Evolutionary conservation across 1,139 yeast species (phyloP), one percentile per base, ranked within the genome.

Genomic region (Yamadazyma aaseri): DNA sequence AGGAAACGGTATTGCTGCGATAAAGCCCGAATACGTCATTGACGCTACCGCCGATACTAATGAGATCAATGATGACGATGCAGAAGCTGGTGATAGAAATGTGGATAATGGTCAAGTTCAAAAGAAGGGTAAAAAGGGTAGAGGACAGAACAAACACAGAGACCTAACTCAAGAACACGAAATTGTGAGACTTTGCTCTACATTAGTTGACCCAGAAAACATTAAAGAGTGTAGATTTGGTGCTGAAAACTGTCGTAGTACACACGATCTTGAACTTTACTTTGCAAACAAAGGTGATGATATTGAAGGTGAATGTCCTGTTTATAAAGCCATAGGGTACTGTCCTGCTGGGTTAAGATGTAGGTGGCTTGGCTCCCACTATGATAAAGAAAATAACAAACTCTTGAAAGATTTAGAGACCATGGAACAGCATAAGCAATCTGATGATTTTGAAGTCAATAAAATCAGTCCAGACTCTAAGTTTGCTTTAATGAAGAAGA

Each of bases 321-420:
- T 87, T 2, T 89, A 62, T 53, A 69, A 68, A 29, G 84, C 86
- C 2, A 67, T 87, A 34, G 98, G 98, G 0, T 81, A 78, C 51
- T 92, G 99, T 66, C 96, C 96, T 2, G 75, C 85, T 42, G 98
- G 98, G 0, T 63, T 86, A 50, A 89, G 86, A 56, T 92, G 99
- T 63, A 76, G 97, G 51, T 94, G 96, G 89, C 70, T 92, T 40
- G 65, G 74, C 5, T 75, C 87, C n/a, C 97, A 92, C 60, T 73
- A 67, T 51, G 59, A 73, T 46, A 63, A 59, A 33, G 80, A 67
- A 33, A 60, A 71, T 11, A 70, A 71, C 32, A 61, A 58, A 36
- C 56, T 84, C 32, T 39, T 70, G 11, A 69, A 56, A 41, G 75
- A 74, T 53, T 56, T 60, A 33, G 73, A 50, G 2, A 57, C 63